These are phyloP conservation scores for Neocallimastix lanati DNA, from an alignment of 192 early-diverging fungal genomes.

Conservation along the genomic window DNA sequence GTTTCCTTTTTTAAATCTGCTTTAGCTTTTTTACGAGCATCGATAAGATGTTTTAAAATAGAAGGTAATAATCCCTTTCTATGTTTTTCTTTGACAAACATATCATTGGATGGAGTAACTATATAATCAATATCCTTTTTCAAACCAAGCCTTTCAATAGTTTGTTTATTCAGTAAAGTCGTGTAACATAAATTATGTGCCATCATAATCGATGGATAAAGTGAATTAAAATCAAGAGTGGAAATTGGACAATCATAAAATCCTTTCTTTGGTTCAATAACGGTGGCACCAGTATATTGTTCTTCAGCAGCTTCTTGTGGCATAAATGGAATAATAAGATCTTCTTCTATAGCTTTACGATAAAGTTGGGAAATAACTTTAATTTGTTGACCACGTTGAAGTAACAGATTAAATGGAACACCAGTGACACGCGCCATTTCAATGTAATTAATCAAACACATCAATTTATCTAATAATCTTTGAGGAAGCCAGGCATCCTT, in stretches of 20 bases:
- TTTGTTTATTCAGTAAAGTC: slow-evolving; percentile 43
- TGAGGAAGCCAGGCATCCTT: slow-evolving; percentile 93
- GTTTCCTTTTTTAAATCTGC: slow-evolving; percentile 87
- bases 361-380: slow-evolving; percentile 95
- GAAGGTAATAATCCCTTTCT: slow-evolving; percentile 71
- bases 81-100: slow-evolving; percentile 60
- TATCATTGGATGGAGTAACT: slow-evolving; percentile 72
- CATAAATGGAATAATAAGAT: slow-evolving; percentile 75
- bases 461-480: slow-evolving; percentile 87
- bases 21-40: slow-evolving; percentile 84
- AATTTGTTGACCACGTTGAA: slow-evolving; percentile 90
- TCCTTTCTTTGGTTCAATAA: slow-evolving; percentile 85
- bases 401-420: slow-evolving; percentile 81
- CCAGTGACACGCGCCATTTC: slow-evolving; percentile 98
- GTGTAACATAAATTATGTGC: slow-evolving; percentile 98
- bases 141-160: slow-evolving; percentile 29
- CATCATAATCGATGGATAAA: slow-evolving; percentile 99
- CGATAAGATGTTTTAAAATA: slow-evolving; percentile 73
- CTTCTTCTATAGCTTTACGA: slow-evolving; percentile 61
- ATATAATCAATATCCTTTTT: slow-evolving; percentile 68
- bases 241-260: slow-evolving; percentile 93
- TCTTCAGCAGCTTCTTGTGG: slow-evolving; percentile 68
- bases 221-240: slow-evolving; percentile 91
- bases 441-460: slow-evolving; percentile 89
- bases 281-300: slow-evolving; percentile 86